Percentiles rank a stretch among this genome's conserved stretches.
Evolutionary conservation across 352 stramenopile genomes (phyloP).

Genomic region (Globisporangium nagaii): DNA sequence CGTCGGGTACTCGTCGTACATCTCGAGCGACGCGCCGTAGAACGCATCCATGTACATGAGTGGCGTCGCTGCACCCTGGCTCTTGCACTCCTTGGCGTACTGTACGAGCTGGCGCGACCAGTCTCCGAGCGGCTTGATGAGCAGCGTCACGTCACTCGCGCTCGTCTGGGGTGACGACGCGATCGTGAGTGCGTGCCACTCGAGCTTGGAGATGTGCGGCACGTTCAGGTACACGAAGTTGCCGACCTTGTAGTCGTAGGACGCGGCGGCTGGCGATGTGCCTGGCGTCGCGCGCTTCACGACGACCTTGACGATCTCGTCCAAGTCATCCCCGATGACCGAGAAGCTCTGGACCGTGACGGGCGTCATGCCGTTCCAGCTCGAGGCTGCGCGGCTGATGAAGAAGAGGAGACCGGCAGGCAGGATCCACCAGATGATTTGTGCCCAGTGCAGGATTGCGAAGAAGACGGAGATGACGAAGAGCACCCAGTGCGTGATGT

Average conservation of each 20-base stretch:
- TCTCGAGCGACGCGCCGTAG: slow-evolving; percentile 38
- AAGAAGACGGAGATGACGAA: slow-evolving; percentile 52
- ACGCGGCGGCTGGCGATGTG: slow-evolving; percentile 17
- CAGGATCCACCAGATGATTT: slow-evolving; percentile 60
- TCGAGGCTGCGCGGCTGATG: slow-evolving; percentile 38
- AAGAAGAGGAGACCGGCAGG: slow-evolving; percentile 45
- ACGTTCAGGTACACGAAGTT: slow-evolving; percentile 58
- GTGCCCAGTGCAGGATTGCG: slow-evolving; percentile 47
- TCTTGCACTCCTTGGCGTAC: slow-evolving; percentile 34
- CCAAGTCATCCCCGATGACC: slow-evolving; percentile 18
- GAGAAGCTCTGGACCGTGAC: slow-evolving; percentile 30
- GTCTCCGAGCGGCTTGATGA: slow-evolving; percentile 47
- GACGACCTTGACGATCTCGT: slow-evolving; percentile 47
- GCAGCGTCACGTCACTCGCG: slow-evolving; percentile 27
- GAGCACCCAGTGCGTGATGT: slow-evolving; percentile 50
- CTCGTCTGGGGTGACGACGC: slow-evolving; percentile 41
- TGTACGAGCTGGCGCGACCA: slow-evolving; percentile 37
- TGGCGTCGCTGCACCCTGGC: slow-evolving; percentile 15
- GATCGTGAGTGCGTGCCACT: slow-evolving; percentile 59
- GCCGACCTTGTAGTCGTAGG: slow-evolving; percentile 45
- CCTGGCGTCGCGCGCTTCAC: slow-evolving; percentile 28
- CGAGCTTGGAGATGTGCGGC: slow-evolving; percentile 39
- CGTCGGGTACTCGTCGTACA: slow-evolving; percentile 42
- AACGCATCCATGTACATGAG: slow-evolving; percentile 53
- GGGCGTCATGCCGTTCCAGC: slow-evolving; percentile 35